Evolutionary conservation across 2,329 filamentous ascomycete genomes (phyloP), one percentile per base, ranked within the genome.

Genomic region (Westerdykella ornata): DNA sequence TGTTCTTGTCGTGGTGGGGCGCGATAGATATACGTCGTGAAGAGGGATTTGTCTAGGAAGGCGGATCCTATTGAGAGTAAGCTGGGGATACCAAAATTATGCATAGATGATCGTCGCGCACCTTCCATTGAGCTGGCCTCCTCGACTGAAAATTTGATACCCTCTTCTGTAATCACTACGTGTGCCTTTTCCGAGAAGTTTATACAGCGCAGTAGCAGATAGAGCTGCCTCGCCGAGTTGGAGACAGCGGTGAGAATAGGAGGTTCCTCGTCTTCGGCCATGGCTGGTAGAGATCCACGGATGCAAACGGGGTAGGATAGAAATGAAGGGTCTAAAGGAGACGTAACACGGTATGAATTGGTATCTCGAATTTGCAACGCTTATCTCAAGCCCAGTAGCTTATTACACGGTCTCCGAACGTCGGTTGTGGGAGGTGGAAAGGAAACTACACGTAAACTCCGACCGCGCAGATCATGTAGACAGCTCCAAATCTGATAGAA

Each of bases 381-480:
- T 59, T 64, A 66, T 63, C 59, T 54, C 53, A 65, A 65, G 62
- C 56, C 59, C 54, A 53, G 47, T 63, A 65, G 50, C 42, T 32
- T 46, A 65, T 55, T 64, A 66, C 57, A 59, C 47, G 38, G 47
- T 49, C 45, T 49, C 54, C 47, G 44, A 62, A 60, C 56, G 58
- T 56, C 56, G 48, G 42, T 17, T 36, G 48, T 43, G 45, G 45
- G 50, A 48, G 39, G 46, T 40, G 42, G 26, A 50, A 19, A 50
- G 46, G 46, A 53, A 56, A 53, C 70, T 80, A 98, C 68, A 98
- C 88, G 81, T 98, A 97, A 63, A 98, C 92, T 66, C 92, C 92
- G 65, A 92, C 92, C 46, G 89, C 92, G 71, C 92, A 98, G 71
- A 98, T 97, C 84, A 96, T 95, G 72, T 92, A 96, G 35, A 98